These are phyloP conservation scores for Danielia reshetovae DNA, from an alignment of 805 yeast species.

Conservation along the genomic window DNA sequence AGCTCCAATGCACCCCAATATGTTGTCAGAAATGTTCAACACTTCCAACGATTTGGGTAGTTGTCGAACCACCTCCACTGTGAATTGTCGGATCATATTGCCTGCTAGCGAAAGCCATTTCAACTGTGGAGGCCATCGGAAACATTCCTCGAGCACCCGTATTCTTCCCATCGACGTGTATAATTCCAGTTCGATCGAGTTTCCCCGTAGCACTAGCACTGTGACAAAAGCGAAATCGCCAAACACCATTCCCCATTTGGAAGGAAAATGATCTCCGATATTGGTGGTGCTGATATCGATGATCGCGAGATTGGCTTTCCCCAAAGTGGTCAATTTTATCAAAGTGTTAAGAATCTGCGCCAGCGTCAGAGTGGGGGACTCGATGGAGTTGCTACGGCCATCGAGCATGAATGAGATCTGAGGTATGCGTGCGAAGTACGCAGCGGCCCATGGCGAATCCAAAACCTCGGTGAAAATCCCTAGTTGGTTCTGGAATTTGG, in stretches of 20 bases:
- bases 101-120: constrained; percentile 20
- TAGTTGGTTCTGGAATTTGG: constrained; percentile 9
- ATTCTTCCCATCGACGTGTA: constrained; percentile 2
- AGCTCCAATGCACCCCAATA: constrained; percentile 11
- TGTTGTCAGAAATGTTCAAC: constrained; percentile 22
- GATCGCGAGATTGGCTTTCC: constrained; percentile 14
- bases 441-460: constrained; percentile 1
- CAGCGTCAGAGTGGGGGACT: constrained; percentile 30
- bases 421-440: constrained; percentile 9
- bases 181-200: constrained; percentile 17
- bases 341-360: constrained; percentile 26
- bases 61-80: constrained; percentile 16
- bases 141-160: constrained; percentile 9
- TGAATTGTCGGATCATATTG: constrained; percentile 20
- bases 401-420: constrained; percentile 23
- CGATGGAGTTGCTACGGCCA: constrained; percentile 25
- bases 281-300: constrained; percentile 30
- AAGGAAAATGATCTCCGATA: constrained; percentile 28
- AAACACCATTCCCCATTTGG: constrained; percentile 31
- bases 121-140: constrained; percentile 24
- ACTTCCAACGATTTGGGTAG: constrained; percentile 26
- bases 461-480: constrained; percentile 13
- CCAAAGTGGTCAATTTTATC: constrained; percentile 19
- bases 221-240: constrained; percentile 18
- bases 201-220: constrained; percentile 24